Percentiles rank a stretch among this genome's conserved stretches.
These are phyloP conservation scores for Russula emetica DNA, from an alignment of 768 basidiomycete genomes.

Conservation along the genomic window DNA sequence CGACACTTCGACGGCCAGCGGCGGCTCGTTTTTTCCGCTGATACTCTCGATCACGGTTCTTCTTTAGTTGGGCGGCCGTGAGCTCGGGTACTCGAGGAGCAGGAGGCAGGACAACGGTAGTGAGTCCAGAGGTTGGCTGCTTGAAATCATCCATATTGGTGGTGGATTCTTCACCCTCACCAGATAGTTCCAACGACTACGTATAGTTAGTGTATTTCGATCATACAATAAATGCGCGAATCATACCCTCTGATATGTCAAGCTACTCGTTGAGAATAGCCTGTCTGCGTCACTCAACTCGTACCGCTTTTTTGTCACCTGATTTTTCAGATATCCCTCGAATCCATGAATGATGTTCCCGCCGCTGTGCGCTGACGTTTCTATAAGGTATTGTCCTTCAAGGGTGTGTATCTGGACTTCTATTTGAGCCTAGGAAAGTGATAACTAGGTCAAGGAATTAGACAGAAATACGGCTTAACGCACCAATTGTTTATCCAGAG, in stretches of 20 bases:
- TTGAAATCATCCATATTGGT: conserved; percentile 67
- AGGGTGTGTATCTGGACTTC: conserved; percentile 77
- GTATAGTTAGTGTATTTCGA: conserved; percentile 4
- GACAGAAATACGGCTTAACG: conserved; percentile 29
- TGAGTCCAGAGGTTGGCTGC: conserved; percentile 65
- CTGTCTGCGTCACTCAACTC: conserved; percentile 76
- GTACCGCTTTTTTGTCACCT: conserved; percentile 62
- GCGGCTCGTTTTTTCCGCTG: conserved; percentile 70
- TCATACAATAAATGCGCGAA: not conserved
- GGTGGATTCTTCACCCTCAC: conserved; percentile 60
- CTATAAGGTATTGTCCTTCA: conserved; percentile 70
- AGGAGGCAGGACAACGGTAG: conserved; percentile 73
- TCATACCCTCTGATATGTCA: conserved; percentile 67
- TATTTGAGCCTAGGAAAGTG: conserved; percentile 55
- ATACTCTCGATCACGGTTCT: conserved; percentile 74
- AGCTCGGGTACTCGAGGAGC: conserved; percentile 65
- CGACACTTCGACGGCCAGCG: conserved; percentile 57
- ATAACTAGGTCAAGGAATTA: not conserved
- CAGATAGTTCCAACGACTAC: conserved; percentile 71
- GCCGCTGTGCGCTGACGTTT: conserved; percentile 70
- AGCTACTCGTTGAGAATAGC: conserved; percentile 77
- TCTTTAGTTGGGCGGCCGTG: conserved; percentile 69
- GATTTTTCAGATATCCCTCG: conserved; percentile 81
- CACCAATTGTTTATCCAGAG: conserved; percentile 73
- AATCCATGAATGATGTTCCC: conserved; percentile 88